These are phyloP conservation scores for Sambucus nigra DNA, from an alignment of 129 eudicot genomes.

Conservation along the genomic window DNA sequence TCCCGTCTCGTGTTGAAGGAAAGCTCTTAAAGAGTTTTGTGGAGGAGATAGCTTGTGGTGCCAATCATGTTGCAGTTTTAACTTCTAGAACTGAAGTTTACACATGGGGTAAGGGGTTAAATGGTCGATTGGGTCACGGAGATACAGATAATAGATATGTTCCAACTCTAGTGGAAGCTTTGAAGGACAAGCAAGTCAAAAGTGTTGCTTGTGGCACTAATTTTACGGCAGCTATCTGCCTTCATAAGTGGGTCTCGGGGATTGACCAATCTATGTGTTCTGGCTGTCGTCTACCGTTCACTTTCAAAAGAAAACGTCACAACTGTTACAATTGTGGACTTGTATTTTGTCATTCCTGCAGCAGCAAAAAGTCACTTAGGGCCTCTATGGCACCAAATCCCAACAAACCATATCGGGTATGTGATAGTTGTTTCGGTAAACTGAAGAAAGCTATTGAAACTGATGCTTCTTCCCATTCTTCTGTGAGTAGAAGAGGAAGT, in stretches of 20 bases:
- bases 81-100: conserved; percentile 96
- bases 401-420: conserved; percentile 88
- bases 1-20: conserved; percentile 78
- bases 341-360: conserved; percentile 93
- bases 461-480: conserved; percentile 53
- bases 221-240: conserved; percentile 93
- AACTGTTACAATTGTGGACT: conserved; percentile 96
- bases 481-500: conserved; percentile 59
- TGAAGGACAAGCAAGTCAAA: conserved; percentile 89
- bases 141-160: conserved; percentile 64
- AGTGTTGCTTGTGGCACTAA: conserved; percentile 92
- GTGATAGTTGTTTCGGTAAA: conserved; percentile 74
- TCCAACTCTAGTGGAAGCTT: conserved; percentile 77
- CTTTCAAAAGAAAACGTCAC: conserved; percentile 93
- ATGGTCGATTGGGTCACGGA: conserved; percentile 95
- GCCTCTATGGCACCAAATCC: conserved; percentile 99
- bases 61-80: conserved; percentile 85
- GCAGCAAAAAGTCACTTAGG: conserved; percentile 83
- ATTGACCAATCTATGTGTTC: conserved; percentile 96
- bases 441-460: conserved; percentile 56
- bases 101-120: conserved; percentile 97
- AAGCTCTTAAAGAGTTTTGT: conserved; percentile 66
- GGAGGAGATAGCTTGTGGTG: conserved; percentile 98
- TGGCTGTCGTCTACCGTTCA: conserved; percentile 87
- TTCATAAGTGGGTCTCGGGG: conserved; percentile 98